Evolutionary conservation across 2,329 filamentous ascomycete species (phyloP).

Genomic region (Trichoderma breve): DNA sequence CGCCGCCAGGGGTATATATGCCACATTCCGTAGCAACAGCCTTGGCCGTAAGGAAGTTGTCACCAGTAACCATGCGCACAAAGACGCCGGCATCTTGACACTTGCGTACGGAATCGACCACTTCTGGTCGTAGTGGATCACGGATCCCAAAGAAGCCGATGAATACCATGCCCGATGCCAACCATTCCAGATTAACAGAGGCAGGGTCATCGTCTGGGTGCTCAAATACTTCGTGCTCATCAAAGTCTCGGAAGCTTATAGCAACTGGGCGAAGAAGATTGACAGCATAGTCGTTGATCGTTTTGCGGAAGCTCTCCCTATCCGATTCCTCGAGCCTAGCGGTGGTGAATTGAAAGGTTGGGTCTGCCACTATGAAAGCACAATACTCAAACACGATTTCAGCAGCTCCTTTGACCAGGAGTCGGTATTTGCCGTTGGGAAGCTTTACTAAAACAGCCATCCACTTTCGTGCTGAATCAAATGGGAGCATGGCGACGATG

Average conservation of each 20-base stretch:
- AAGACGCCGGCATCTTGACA: conserved; percentile 64
- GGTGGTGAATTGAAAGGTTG: conserved; percentile 35
- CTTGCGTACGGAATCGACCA: conserved; percentile 59
- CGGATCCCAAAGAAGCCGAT: conserved; percentile 60
- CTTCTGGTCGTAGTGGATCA: conserved; percentile 63
- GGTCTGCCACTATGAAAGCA: conserved; percentile 43
- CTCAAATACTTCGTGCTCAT: conserved; percentile 64
- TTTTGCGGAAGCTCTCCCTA: conserved; percentile 33
- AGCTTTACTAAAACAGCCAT: conserved; percentile 56
- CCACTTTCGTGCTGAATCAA: conserved; percentile 54
- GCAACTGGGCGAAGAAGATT: conserved; percentile 73
- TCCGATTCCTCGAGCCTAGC: conserved; percentile 33
- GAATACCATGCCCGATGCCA: conserved; percentile 48
- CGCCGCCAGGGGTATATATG: conserved; percentile 58
- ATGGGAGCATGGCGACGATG: conserved; percentile 50
- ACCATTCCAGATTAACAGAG: conserved; percentile 37
- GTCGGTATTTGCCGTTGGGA: conserved; percentile 44
- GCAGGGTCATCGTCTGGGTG: conserved; percentile 37
- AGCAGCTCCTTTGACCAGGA: conserved; percentile 57
- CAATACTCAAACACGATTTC: conserved; percentile 53
- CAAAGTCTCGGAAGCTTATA: conserved; percentile 71
- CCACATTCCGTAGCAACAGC: conserved; percentile 45
- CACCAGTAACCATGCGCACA: conserved; percentile 61
- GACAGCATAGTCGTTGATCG: conserved; percentile 55
- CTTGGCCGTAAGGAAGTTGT: conserved; percentile 45